Conservation (phyloP, 148 eudicot species). For the Rhododendron ferrugineum region DNA sequence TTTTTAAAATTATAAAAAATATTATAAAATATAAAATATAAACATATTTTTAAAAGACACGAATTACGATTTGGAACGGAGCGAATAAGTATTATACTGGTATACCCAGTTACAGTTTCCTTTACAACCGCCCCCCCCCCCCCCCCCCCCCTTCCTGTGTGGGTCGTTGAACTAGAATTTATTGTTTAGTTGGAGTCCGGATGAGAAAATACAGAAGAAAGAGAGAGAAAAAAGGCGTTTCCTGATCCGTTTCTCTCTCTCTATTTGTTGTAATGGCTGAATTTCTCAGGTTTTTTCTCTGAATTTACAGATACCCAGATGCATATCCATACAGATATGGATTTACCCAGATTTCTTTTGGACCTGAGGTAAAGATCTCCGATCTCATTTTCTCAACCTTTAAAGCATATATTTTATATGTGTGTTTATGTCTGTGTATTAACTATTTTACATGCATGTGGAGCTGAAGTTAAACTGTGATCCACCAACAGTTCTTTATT, state of each 20-base stretch:
- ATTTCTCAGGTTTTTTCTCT: not conserved
- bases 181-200: slow-evolving; percentile 9
- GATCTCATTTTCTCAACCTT: slow-evolving; percentile 1
- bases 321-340: not conserved
- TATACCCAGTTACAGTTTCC: not conserved
- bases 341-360: not conserved
- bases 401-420: not conserved
- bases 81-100: not conserved
- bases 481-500: not conserved
- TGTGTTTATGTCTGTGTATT: not conserved
- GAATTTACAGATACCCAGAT: not conserved
- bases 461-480: not conserved
- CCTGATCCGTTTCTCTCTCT: slow-evolving; percentile 17
- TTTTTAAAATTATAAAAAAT: no score
- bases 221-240: not conserved
- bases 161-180: not conserved
- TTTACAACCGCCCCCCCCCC: no score
- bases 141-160: not conserved
- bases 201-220: not conserved
- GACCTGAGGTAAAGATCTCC: slow-evolving; percentile 5
- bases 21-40: no score
- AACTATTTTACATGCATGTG: not conserved
- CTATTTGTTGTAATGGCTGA: not conserved
- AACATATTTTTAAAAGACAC: no score
- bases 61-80: no score